phyloP scores from a whole-genome alignment of 768 basidiomycete genomes.

The Rhodotorula paludigena region DNA sequence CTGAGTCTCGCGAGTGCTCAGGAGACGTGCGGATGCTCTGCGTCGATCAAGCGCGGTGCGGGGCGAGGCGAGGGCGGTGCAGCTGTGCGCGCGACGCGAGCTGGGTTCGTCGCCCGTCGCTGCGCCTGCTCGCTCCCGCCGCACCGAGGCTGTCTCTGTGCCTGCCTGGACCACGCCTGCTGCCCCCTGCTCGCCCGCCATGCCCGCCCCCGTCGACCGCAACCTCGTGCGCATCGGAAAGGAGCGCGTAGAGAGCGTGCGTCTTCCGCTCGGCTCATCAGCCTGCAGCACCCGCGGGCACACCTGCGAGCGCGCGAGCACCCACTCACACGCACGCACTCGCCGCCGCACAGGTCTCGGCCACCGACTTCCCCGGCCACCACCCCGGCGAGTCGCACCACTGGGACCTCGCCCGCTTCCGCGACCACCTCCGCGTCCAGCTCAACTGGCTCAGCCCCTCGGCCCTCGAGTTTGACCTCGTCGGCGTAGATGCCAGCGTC shows the following conservation, averaged over 20 bases:
- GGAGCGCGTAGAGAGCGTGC: conserved; percentile 39
- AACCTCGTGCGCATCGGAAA: conserved; percentile 30
- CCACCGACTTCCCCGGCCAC: conserved; percentile 85
- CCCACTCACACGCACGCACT: neutral
- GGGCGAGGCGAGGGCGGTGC: neutral
- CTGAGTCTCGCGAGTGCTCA: no score
- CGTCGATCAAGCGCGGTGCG: neutral
- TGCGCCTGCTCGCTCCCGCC: neutral
- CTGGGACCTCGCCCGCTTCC: conserved; percentile 73
- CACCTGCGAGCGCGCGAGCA: no score
- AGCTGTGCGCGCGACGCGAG: neutral
- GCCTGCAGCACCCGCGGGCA: no score
- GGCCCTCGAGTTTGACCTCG: conserved; percentile 80
- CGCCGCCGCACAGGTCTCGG: conserved; percentile 59
- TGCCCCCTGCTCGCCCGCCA: neutral
- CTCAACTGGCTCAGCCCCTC: conserved; percentile 52
- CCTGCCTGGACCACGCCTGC: neutral
- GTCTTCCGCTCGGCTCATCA: neutral
- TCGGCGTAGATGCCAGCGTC: conserved; percentile 91
- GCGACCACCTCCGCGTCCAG: conserved; percentile 48
- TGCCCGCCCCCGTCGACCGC: conserved; percentile 15
- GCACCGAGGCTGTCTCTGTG: no score
- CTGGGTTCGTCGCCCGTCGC: neutral
- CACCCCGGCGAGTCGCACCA: conserved; percentile 76
- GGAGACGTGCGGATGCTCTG: no score